Percentiles rank a stretch among this genome's conserved stretches.
These are phyloP conservation scores for Acer yangbiense DNA, from an alignment of 345 rosid genomes.

Conservation along the genomic window DNA sequence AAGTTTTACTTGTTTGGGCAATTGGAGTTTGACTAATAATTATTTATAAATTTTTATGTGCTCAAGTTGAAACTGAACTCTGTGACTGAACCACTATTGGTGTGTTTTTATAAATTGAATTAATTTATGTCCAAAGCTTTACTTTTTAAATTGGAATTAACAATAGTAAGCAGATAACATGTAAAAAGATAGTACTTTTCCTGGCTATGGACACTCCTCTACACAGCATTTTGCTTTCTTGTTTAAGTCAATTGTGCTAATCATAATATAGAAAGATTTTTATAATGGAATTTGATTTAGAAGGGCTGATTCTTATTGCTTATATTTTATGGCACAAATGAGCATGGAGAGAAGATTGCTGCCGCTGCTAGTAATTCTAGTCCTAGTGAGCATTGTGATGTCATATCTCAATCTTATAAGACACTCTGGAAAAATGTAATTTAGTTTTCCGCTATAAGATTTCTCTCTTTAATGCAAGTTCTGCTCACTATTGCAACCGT, in stretches of 20 bases:
- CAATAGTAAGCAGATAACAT: background rate
- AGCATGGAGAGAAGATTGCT: constrained; percentile 97
- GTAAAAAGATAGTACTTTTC: background rate
- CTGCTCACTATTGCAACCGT: constrained; percentile 9
- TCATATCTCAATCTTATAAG: constrained; percentile 73
- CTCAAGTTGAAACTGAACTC: background rate
- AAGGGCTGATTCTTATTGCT: constrained; percentile 14
- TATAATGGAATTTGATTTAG: background rate
- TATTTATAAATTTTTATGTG: background rate
- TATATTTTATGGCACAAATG: constrained; percentile 65
- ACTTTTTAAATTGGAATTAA: background rate
- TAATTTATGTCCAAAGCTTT: background rate
- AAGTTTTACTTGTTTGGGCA: background rate
- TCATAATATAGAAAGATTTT: background rate
- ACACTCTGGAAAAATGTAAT: constrained; percentile 77
- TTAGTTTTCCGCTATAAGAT: background rate
- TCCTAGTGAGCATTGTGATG: constrained; percentile 83
- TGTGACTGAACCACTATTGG: no score
- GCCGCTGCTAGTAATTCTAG: constrained; percentile 48
- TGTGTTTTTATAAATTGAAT: background rate
- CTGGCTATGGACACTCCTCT: background rate
- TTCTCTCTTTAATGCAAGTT: background rate
- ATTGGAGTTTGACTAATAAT: no score
- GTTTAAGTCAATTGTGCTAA: background rate
- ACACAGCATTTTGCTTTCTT: background rate